Evolutionary conservation across 73 alveolate species (phyloP).

Genomic region (Paramecium biaurelia): DNA sequence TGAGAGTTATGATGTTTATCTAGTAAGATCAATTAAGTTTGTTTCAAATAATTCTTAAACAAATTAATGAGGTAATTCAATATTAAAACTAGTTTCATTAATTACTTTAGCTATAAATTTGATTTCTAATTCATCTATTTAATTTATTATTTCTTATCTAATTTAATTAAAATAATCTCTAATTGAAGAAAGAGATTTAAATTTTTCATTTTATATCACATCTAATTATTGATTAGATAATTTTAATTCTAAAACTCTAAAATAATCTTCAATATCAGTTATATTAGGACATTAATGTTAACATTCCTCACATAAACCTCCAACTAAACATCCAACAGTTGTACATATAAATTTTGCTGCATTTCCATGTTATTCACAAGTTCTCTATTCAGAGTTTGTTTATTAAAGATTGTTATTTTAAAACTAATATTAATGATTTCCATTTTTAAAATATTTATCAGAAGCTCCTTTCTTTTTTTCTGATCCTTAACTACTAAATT

Average conservation of each 20-base stretch:
- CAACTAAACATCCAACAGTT: background rate
- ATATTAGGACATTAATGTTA: constrained; percentile 31
- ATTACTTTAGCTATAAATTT: background rate
- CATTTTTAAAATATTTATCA: background rate
- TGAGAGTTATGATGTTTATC: background rate
- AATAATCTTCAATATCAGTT: background rate
- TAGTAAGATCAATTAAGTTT: background rate
- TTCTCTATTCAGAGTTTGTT: background rate
- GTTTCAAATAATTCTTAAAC: constrained; percentile 11
- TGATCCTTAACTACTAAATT: constrained; percentile 7
- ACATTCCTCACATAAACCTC: constrained; percentile 27
- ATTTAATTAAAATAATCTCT: background rate
- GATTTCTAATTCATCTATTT: background rate
- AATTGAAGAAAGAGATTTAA: background rate
- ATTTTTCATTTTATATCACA: background rate
- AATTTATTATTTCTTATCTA: background rate
- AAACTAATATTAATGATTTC: background rate
- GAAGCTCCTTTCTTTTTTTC: background rate
- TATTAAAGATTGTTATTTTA: background rate
- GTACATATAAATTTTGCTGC: background rate
- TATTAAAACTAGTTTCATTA: background rate
- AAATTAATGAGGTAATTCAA: background rate
- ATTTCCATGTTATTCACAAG: constrained; percentile 16
- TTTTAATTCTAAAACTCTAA: background rate
- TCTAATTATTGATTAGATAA: background rate